Conservation (phyloP, 495 filamentous ascomycete species). For the Annulohypoxylon maeteangense region DNA sequence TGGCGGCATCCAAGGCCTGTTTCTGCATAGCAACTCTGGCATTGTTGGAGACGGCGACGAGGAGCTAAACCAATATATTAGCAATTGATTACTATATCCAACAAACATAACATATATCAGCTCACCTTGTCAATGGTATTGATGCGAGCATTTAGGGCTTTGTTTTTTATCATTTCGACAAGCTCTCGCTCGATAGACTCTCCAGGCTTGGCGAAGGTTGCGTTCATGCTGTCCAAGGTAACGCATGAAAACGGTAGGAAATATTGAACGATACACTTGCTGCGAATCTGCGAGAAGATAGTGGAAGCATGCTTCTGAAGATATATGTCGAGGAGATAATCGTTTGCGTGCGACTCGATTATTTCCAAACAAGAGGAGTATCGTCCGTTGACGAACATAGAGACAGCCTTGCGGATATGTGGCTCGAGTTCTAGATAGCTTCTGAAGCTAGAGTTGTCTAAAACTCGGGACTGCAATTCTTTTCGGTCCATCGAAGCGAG, state of each 20-base stretch:
- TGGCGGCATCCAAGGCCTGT: constrained; percentile 71
- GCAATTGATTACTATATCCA: neutral
- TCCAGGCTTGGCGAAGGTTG: constrained; percentile 67
- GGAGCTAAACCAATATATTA: constrained; percentile 56
- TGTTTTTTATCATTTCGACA: constrained; percentile 75
- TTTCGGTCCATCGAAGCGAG: constrained; percentile 87
- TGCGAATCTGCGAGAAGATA: constrained; percentile 78
- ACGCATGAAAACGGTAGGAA: constrained; percentile 82
- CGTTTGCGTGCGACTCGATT: constrained; percentile 79
- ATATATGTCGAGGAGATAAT: constrained; percentile 91
- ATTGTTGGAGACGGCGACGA: constrained; percentile 74
- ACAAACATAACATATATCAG: constrained; percentile 4
- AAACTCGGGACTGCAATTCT: constrained; percentile 76
- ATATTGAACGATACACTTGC: constrained; percentile 93
- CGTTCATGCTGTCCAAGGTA: constrained; percentile 73
- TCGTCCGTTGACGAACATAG: constrained; percentile 85
- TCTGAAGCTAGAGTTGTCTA: constrained; percentile 83
- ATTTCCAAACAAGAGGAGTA: constrained; percentile 86
- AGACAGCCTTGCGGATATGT: constrained; percentile 89
- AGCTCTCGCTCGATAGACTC: constrained; percentile 80
- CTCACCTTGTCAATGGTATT: constrained; percentile 80
- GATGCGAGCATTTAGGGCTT: constrained; percentile 79
- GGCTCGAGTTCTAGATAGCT: constrained; percentile 92
- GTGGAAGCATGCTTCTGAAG: constrained; percentile 77
- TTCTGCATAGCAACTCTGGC: constrained; percentile 73